These are phyloP conservation scores for Aspergillus vadensis DNA, from an alignment of 2,329 filamentous ascomycete genomes.

Conservation along the genomic window DNA sequence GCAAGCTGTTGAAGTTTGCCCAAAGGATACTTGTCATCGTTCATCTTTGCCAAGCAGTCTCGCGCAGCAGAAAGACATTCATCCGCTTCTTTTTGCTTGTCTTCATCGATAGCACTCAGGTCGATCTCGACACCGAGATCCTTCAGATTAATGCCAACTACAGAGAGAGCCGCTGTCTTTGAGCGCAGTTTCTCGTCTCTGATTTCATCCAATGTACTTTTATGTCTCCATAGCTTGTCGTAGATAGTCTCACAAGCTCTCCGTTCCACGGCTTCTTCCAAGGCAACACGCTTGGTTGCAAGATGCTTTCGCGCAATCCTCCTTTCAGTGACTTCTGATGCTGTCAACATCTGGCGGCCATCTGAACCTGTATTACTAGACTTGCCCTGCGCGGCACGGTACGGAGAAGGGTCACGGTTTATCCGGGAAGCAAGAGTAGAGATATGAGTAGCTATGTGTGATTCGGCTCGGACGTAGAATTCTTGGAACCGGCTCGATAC, in stretches of 20 bases:
- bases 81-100: constrained; percentile 68
- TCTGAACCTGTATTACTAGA: constrained; percentile 48
- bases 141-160: constrained; percentile 87
- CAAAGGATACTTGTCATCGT: constrained; percentile 80
- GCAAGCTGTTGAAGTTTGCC: constrained; percentile 90
- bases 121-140: constrained; percentile 80
- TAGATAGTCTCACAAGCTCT: constrained; percentile 84
- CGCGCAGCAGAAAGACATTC: constrained; percentile 72
- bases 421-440: constrained; percentile 74
- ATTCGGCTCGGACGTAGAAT: constrained; percentile 80
- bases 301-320: constrained; percentile 76
- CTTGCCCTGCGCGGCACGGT: constrained; percentile 57
- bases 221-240: constrained; percentile 84
- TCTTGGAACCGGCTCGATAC: constrained; percentile 89
- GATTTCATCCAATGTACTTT: constrained; percentile 89
- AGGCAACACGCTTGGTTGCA: constrained; percentile 71
- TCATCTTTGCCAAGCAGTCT: constrained; percentile 75
- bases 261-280: constrained; percentile 91
- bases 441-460: constrained; percentile 85
- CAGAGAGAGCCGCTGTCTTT: constrained; percentile 81
- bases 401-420: constrained; percentile 66
- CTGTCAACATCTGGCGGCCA: constrained; percentile 86
- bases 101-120: constrained; percentile 54
- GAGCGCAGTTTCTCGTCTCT: constrained; percentile 93
- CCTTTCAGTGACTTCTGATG: constrained; percentile 77